Evolutionary conservation across 768 basidiomycete genomes (phyloP), one percentile per base, ranked within the genome.

Genomic region (Mycena venus): DNA sequence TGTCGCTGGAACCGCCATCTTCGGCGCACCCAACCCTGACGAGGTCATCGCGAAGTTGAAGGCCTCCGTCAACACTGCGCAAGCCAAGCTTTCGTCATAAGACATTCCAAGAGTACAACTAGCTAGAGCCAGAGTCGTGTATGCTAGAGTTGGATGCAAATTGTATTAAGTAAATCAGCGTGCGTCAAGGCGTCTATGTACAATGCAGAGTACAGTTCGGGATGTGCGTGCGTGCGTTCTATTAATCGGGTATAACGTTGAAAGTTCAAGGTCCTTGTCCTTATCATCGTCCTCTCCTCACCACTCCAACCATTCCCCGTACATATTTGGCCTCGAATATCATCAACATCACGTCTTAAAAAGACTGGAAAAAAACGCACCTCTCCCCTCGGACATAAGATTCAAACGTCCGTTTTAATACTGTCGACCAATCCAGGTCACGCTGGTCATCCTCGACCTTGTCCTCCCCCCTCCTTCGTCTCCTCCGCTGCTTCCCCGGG

Each of bases 1-100:
- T 65, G 98, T 99, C 32, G 97, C 98, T 15, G 98, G 98, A 15
- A 99, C 97, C 9, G 97, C 98, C 8, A 94, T 99, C 73, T 99
- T 99, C 80, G 91, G 90, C 49, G 93, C 96, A 2, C 79, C 89
- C n/a, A 88, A 92, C 78, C 95, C 98, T 0, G 92, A 92, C 53
- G 84, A 90, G 44, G 95, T 97, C 59, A 98, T 99, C 63, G 78
- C 88, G 51, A 80, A 86, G 10, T 84, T 99, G 44, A 96, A 95
- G 83, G 85, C 89, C 40, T 88, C 89, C 25, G 92, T 98, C 38
- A 88, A 92, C 75, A 83, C 88, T 25, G 95, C 92, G 19, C 94
- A 94, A 80, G 90, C 88, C 23, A 90, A 84, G 75, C 76, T 80
- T 25, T 67, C 68, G 1, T 64, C 51, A 36, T 70, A n/a, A 53